A percentile compares a stretch with the other conserved stretches of the same genome.
Evolutionary conservation across 441 rosid genomes (phyloP).

Genomic region (Gossypium gossypioides): DNA sequence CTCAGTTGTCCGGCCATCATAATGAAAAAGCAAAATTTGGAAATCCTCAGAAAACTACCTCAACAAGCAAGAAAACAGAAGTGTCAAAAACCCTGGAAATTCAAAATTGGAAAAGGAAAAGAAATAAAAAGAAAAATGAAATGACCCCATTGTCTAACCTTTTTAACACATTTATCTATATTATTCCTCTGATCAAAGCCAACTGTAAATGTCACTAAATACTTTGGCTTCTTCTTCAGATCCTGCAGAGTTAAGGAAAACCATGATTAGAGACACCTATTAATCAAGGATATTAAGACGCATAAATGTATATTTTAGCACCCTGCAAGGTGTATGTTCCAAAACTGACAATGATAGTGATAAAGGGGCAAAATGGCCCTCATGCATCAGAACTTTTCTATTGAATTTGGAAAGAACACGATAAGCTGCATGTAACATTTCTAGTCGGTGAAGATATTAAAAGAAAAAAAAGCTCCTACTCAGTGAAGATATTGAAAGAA

Average conservation of each 20-base stretch:
- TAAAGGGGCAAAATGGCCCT: not conserved
- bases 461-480: not conserved
- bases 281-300: not conserved
- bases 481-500: not conserved
- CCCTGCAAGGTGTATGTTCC: not conserved
- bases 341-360: not conserved
- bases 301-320: not conserved
- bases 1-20: conserved; percentile 59
- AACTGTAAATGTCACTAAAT: conserved; percentile 61
- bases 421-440: not conserved
- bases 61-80: conserved; percentile 16
- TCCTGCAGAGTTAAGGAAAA: conserved; percentile 37
- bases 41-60: conserved; percentile 59
- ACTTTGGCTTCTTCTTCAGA: conserved; percentile 51
- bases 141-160: conserved; percentile 32
- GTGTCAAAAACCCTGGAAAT: conserved; percentile 19
- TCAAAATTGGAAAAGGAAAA: not conserved
- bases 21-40: conserved; percentile 62
- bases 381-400: not conserved
- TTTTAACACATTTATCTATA: conserved; percentile 48
- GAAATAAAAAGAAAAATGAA: not conserved
- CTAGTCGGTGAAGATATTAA: not conserved
- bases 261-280: not conserved
- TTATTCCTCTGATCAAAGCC: conserved; percentile 49
- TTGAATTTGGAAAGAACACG: not conserved